Evolutionary conservation across 805 yeast genomes (phyloP).

Genomic region (Yarrowia osloensis): DNA sequence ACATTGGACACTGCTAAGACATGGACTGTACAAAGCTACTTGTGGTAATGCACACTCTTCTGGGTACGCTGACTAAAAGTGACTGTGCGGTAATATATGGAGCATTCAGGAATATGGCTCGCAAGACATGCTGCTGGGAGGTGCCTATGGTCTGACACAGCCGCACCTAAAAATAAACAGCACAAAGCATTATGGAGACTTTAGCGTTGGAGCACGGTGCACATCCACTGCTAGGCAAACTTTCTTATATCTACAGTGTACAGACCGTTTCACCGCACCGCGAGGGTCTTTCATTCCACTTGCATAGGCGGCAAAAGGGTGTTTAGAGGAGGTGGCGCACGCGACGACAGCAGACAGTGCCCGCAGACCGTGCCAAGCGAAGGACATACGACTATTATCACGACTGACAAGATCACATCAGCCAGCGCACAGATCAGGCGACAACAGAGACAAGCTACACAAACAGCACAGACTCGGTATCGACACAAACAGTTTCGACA

Average conservation of each 20-base stretch:
- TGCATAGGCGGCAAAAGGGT: background rate
- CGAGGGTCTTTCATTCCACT: background rate
- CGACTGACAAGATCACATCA: too few relatives aligned
- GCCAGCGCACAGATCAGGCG: too few relatives aligned
- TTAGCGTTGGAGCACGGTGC: constrained; percentile 10
- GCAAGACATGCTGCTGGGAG: background rate
- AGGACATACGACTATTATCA: too few relatives aligned
- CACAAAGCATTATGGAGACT: constrained; percentile 6
- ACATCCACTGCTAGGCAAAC: constrained; percentile 26
- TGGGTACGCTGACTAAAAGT: too few relatives aligned
- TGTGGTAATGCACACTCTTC: too few relatives aligned
- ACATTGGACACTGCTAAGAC: too few relatives aligned
- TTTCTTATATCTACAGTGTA: constrained; percentile 2
- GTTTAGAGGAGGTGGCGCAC: background rate
- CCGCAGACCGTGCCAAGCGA: background rate
- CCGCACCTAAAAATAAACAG: constrained; percentile 30
- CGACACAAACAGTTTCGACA: too few relatives aligned
- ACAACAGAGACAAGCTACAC: too few relatives aligned
- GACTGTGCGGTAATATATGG: background rate
- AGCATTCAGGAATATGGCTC: too few relatives aligned
- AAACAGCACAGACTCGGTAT: too few relatives aligned
- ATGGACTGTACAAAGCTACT: too few relatives aligned
- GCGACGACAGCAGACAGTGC: background rate
- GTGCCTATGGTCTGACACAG: constrained; percentile 13
- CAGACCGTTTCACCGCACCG: background rate